These are phyloP conservation scores for Colletotrichum tropicicola DNA, from an alignment of 2,329 filamentous ascomycete species.

Conservation along the genomic window DNA sequence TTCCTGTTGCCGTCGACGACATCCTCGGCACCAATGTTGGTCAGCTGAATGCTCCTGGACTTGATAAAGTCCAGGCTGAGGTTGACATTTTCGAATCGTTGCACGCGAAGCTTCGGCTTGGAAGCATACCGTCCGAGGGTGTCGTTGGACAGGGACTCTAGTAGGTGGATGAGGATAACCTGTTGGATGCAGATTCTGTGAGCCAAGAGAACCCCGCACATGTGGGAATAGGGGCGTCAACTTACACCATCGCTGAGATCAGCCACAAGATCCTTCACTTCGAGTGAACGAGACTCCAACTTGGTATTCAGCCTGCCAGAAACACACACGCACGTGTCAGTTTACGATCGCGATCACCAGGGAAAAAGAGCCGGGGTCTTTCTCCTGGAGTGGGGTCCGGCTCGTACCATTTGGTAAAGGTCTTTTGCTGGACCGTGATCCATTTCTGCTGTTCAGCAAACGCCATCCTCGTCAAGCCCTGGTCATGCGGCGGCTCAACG, in stretches of 20 bases:
- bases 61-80: slow-evolving; percentile 94
- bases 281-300: slow-evolving; percentile 78
- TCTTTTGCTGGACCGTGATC: slow-evolving; percentile 94
- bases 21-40: slow-evolving; percentile 97
- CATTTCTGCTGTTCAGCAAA: slow-evolving; percentile 72
- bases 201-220: slow-evolving; percentile 29
- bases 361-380: not conserved
- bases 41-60: slow-evolving; percentile 91
- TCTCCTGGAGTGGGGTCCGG: slow-evolving; percentile 19
- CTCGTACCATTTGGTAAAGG: slow-evolving; percentile 89
- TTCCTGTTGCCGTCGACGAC: slow-evolving; percentile 98
- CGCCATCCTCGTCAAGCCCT: slow-evolving; percentile 67
- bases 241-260: slow-evolving; percentile 94
- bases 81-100: slow-evolving; percentile 98
- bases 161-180: slow-evolving; percentile 95
- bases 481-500: slow-evolving; percentile 58
- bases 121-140: slow-evolving; percentile 96
- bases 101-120: slow-evolving; percentile 94
- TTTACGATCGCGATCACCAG: not conserved
- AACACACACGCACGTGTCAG: slow-evolving; percentile 24
- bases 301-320: slow-evolving; percentile 91
- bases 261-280: slow-evolving; percentile 85
- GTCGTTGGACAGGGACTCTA: slow-evolving; percentile 94
- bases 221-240: slow-evolving; percentile 37
- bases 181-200: slow-evolving; percentile 45